phyloP scores from a whole-genome alignment of 1,284 basidiomycete species.

The Athelia sp. region DNA sequence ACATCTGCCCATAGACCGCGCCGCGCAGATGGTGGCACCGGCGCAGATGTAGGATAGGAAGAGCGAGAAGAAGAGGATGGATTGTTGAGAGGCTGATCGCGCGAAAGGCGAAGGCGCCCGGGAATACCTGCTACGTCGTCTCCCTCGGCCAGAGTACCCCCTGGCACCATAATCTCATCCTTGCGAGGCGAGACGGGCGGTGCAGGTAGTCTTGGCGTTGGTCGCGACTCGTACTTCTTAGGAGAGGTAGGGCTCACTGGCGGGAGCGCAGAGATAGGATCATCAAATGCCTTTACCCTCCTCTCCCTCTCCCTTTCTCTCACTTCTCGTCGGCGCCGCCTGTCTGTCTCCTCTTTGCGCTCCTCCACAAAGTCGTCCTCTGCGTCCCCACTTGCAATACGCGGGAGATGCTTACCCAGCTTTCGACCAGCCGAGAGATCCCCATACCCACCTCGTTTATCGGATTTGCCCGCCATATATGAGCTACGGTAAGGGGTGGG shows the following conservation, averaged over 20 bases:
- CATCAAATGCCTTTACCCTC: conserved; percentile 17
- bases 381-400: conserved; percentile 79
- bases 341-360: conserved; percentile 14
- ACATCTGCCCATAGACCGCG: conserved; percentile 75
- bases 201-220: background rate
- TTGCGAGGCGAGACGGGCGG: conserved; percentile 13
- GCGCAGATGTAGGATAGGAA: too few relatives aligned
- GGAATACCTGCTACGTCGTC: conserved; percentile 73
- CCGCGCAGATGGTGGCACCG: conserved; percentile 45
- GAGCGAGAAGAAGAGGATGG: conserved; percentile 40
- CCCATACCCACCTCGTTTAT: conserved; percentile 53
- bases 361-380: conserved; percentile 49
- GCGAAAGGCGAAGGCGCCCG: conserved; percentile 62
- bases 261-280: conserved; percentile 16
- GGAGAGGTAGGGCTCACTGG: conserved; percentile 9
- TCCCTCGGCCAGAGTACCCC: conserved; percentile 29
- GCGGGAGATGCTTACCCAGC: conserved; percentile 70
- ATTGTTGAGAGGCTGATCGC: conserved; percentile 45
- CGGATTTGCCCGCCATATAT: conserved; percentile 57
- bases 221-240: too few relatives aligned
- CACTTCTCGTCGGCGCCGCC: conserved; percentile 8
- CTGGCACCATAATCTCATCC: conserved; percentile 30
- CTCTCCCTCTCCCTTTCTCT: conserved; percentile 4
- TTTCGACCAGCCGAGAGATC: conserved; percentile 48
- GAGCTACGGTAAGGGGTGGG: conserved; percentile 62